Evolutionary conservation across 225 moss, liverwort and hornwort species (phyloP), one percentile per base, ranked within the genome.

Genomic region (Ulota crispa): DNA sequence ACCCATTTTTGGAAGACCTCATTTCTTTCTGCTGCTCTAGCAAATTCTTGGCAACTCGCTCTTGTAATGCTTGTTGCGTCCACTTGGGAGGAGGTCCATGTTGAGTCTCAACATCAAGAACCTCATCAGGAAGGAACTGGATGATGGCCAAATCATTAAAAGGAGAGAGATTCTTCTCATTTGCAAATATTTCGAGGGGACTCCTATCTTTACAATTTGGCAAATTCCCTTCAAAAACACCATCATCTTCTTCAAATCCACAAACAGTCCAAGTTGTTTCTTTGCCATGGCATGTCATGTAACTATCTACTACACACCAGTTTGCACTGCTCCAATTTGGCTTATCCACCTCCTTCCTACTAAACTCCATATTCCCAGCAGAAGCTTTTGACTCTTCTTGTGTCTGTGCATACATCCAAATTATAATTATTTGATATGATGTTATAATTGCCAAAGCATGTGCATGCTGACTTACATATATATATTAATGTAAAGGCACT

Each of bases 221-320:
- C 0, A 1, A 47, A 18, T 63, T 75, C 69, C 54, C 34, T 70
- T 82, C 79, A 69, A 82, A 79, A 24, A 83, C 36, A 0, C 78
- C 82, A 13, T 82, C 39, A 1, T 86, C 86, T 39, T 87, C 83
- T 3, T 91, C 89, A 78, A 86, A 85, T 21, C 85, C 83, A 3
- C 15, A 23, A 56, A 86, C 69, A 4, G 77, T 92, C 88, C 89
- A 85, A 0, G 85, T 81, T 16, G 88, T 85, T 78, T 84, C 85
- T 32, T 90, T 92, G 3, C 88, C 88, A 57, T 89, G 84, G 23
- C 78, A 23, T 21, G 81, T 86, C 72, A 88, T 81, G 0, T 85
- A 88, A 54, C 85, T 88, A 37, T 92, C 92, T 1, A 85, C 85
- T 0, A 85, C 79, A 43, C 88, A 92, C 92, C 90, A 90, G 10